Evolutionary conservation across 2,329 filamentous ascomycete genomes (phyloP).

Genomic region (Beauveria brongniartii): DNA sequence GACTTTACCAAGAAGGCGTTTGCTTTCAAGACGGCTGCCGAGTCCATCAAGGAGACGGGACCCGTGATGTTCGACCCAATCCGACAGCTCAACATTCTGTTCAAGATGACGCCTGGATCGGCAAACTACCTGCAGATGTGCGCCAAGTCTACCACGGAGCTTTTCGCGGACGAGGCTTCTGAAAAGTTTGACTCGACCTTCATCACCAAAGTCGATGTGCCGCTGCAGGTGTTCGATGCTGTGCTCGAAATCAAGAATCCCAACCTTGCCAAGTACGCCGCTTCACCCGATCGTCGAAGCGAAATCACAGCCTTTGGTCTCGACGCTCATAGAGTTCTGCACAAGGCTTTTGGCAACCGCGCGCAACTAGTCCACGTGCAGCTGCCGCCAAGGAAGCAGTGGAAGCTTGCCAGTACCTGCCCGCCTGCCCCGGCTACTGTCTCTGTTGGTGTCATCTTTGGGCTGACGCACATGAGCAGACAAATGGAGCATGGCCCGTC

Average conservation of each 20-base stretch:
- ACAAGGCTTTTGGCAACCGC: conserved; percentile 67
- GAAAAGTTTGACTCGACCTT: conserved; percentile 84
- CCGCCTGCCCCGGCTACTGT: conserved; percentile 31
- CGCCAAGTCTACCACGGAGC: conserved; percentile 63
- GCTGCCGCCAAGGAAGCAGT: conserved; percentile 24
- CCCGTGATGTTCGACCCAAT: conserved; percentile 74
- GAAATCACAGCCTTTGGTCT: conserved; percentile 37
- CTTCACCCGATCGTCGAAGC: conserved; percentile 33
- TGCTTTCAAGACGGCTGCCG: conserved; percentile 31
- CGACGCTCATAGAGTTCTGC: conserved; percentile 57
- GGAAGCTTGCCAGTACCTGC: conserved; percentile 21
- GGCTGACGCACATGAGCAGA: conserved; percentile 63
- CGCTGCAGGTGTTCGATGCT: conserved; percentile 48
- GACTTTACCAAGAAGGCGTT: conserved; percentile 64
- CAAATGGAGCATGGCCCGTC: conserved; percentile 81
- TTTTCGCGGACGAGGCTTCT: conserved; percentile 63
- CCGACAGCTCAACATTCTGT: conserved; percentile 72
- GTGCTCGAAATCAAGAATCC: conserved; percentile 29
- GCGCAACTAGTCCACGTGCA: conserved; percentile 58
- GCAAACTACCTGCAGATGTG: conserved; percentile 66
- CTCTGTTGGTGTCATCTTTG: conserved; percentile 60
- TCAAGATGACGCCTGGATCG: conserved; percentile 85
- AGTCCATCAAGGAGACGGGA: conserved; percentile 33
- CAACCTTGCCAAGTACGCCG: conserved; percentile 21
- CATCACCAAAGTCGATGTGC: conserved; percentile 53